Conservation (phyloP, 768 basidiomycete species). For the Gymnopilus junonius region DNA sequence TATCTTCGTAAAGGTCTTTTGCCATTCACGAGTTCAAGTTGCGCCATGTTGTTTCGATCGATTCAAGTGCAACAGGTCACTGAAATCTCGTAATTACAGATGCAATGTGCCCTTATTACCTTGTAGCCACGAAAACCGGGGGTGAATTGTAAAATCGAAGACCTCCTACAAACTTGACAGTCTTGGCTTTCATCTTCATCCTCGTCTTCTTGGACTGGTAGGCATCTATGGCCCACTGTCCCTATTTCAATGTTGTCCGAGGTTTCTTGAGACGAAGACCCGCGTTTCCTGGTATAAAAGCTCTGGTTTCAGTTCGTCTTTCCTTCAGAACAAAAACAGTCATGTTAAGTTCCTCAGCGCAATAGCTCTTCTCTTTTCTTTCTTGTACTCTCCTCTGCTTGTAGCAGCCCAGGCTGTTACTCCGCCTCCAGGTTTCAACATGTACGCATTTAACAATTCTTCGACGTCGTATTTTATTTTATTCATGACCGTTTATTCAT, state of each 20-base stretch:
- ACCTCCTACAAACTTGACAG: not conserved
- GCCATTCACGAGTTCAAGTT: not conserved
- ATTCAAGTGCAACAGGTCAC: not conserved
- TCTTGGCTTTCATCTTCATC: too few species aligned
- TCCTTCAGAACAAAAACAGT: not conserved
- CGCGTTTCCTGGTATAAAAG: not conserved
- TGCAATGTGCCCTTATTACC: not conserved
- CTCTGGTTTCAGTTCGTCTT: not conserved
- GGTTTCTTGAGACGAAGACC: not conserved
- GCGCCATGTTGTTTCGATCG: not conserved
- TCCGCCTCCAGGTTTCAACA: not conserved
- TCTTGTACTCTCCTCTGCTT: not conserved
- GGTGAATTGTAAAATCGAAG: not conserved
- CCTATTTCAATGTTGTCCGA: not conserved
- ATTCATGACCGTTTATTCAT: not conserved
- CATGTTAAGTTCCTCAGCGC: not conserved
- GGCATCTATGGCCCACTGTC: not conserved
- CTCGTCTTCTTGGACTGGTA: not conserved
- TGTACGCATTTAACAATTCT: not conserved
- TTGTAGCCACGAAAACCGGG: not conserved
- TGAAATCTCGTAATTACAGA: not conserved
- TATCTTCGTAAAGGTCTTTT: not conserved
- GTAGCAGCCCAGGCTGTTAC: not conserved
- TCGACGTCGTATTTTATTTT: not conserved
- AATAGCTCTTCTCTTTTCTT: not conserved